Percentiles rank a stretch among this genome's conserved stretches.
These are phyloP conservation scores for Pseudoneurospora amorphoporcata DNA, from an alignment of 495 filamentous ascomycete species.

Conservation along the genomic window DNA sequence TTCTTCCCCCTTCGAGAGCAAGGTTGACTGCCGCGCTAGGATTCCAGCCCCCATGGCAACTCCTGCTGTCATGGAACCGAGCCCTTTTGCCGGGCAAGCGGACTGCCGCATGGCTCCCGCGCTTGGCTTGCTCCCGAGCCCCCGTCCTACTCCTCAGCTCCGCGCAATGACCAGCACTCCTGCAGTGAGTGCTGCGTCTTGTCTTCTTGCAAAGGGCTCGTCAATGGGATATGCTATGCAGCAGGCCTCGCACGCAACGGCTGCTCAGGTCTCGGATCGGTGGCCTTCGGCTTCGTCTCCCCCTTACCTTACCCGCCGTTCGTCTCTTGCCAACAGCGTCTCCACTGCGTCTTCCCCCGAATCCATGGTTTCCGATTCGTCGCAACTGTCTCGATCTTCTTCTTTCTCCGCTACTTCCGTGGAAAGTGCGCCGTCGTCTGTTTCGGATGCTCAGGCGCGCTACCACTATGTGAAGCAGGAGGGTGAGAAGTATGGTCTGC, in stretches of 20 bases:
- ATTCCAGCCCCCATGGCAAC: conserved; percentile 28
- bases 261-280: conserved; percentile 44
- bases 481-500: conserved; percentile 40
- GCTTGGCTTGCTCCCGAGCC: conserved; percentile 64
- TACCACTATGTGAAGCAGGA: conserved; percentile 62
- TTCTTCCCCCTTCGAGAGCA: conserved; percentile 15
- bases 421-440: conserved; percentile 53
- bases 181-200: conserved; percentile 67
- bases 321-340: conserved; percentile 64
- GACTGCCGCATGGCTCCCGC: conserved; percentile 38
- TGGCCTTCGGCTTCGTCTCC: conserved; percentile 49
- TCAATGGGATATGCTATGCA: conserved; percentile 77
- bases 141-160: conserved; percentile 69
- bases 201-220: conserved; percentile 40
- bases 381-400: conserved; percentile 61
- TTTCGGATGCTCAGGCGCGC: conserved; percentile 74
- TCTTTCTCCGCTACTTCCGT: conserved; percentile 65
- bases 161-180: conserved; percentile 64
- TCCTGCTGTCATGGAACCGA: conserved; percentile 52
- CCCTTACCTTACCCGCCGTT: conserved; percentile 53
- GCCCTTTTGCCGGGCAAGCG: conserved; percentile 43
- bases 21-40: background rate
- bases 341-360: conserved; percentile 79
- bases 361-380: conserved; percentile 81
- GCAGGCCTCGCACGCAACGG: conserved; percentile 54